Percentiles rank a stretch among this genome's conserved stretches.
These are phyloP conservation scores for Ceratobasidium papillatum DNA, from an alignment of 1,284 basidiomycete genomes.

Conservation along the genomic window DNA sequence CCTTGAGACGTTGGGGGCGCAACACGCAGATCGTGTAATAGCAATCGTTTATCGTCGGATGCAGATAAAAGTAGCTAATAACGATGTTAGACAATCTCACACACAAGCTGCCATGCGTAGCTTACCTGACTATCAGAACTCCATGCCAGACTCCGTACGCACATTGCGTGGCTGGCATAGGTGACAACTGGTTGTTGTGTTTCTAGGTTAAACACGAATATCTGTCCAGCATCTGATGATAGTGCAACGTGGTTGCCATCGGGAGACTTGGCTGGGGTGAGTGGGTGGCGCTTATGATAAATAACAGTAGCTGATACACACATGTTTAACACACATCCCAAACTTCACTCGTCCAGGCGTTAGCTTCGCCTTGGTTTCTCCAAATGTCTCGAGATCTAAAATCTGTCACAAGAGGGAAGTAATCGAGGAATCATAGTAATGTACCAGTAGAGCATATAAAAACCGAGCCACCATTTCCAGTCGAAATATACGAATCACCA, in stretches of 20 bases:
- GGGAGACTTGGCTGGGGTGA: conserved; percentile 68
- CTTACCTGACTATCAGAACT: conserved; percentile 75
- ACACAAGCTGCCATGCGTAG: not conserved
- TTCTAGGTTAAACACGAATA: conserved; percentile 81
- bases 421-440: not conserved
- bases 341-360: conserved; percentile 76
- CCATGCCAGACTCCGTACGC: conserved; percentile 84
- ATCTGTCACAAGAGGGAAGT: conserved; percentile 45
- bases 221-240: conserved; percentile 81
- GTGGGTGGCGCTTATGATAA: conserved; percentile 1
- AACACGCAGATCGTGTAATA: conserved; percentile 81
- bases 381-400: conserved; percentile 70
- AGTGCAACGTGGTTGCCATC: conserved; percentile 82
- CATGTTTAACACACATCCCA: conserved; percentile 81
- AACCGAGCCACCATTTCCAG: conserved; percentile 78
- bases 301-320: conserved; percentile 56
- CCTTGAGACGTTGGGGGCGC: conserved; percentile 60
- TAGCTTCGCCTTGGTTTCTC: conserved; percentile 54
- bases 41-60: conserved; percentile 87
- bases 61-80: conserved; percentile 79
- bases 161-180: conserved; percentile 86
- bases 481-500: conserved; percentile 76
- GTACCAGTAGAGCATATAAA: conserved; percentile 68
- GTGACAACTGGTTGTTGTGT: conserved; percentile 68
- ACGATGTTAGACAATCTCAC: not conserved